phyloP scores from a whole-genome alignment of 495 filamentous ascomycete genomes.

The Jackrogersella multiformis region DNA sequence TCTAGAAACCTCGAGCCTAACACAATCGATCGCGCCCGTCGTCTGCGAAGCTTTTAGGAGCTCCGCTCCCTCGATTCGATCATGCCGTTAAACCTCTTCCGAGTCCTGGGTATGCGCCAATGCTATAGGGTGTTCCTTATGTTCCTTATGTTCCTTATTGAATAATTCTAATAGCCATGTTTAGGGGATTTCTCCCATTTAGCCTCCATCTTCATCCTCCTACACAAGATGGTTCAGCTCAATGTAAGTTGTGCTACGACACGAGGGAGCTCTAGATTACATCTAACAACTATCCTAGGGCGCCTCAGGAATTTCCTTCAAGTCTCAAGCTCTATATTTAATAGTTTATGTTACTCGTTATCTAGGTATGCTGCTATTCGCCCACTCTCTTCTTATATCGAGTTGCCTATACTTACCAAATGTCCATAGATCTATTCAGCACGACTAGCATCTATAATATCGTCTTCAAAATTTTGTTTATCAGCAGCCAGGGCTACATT shows the following conservation, averaged over 20 bases:
- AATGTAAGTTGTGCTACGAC: conserved; percentile 67
- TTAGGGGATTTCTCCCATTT: conserved; percentile 94
- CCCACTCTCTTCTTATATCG: background rate
- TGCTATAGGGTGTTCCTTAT: no score
- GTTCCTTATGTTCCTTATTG: background rate
- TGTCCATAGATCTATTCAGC: conserved; percentile 79
- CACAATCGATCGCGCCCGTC: conserved; percentile 2
- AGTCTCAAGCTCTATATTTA: conserved; percentile 93
- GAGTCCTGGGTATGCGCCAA: conserved; percentile 73
- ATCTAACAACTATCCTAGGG: conserved; percentile 67
- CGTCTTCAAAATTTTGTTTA: conserved; percentile 95
- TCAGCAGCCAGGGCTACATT: conserved; percentile 86
- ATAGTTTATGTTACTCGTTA: conserved; percentile 94
- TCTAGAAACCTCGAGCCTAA: background rate
- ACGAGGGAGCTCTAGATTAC: conserved; percentile 2
- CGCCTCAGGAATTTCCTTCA: conserved; percentile 96
- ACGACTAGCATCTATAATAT: conserved; percentile 88
- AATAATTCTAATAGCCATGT: conserved; percentile 16
- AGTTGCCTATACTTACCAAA: conserved; percentile 13
- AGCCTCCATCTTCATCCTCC: conserved; percentile 89
- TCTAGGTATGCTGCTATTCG: conserved; percentile 65
- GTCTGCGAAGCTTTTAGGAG: conserved; percentile 30
- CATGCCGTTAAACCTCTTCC: conserved; percentile 85
- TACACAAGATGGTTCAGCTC: conserved; percentile 93
- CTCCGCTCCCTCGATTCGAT: conserved; percentile 44